Base-by-base conservation (phyloP, 2,329 filamentous ascomycete species). In the Cadophora sp. region DNA sequence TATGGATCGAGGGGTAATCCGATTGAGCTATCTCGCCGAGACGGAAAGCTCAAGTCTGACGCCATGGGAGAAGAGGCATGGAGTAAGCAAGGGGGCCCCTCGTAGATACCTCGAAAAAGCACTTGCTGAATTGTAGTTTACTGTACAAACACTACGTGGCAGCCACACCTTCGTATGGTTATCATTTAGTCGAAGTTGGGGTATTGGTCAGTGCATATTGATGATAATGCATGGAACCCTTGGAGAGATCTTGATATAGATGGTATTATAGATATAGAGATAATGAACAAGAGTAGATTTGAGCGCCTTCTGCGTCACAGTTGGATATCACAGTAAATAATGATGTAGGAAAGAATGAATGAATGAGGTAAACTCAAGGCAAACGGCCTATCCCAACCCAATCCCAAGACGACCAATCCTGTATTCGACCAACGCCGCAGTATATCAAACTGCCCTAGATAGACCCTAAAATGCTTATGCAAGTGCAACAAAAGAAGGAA, bases 381-480 rank as follows among this genome's bases (percentile, higher is more conserved):
- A 30, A 59, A 13, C 8, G 14, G 9, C 39, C 27, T 1, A 45
- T 45, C 47, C 27, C 11, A 50, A 41, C 43, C 59, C 45, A 62
- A 51, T 8, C 20, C 47, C 3, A 48, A 33, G 43, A 20, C 41
- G 24, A 48, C 11, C 11, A 20, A n/a, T 20, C 18, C 58, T 47
- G 45, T 60, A 20, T 30, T 8, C 39, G n/a, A 11, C 58, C 24
- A 30, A 60, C 41, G 58, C 45, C 58, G 58, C 30, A 60, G 41
- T 47, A 20, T 36, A 50, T 50, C 41, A 60, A 60, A n/a, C 59
- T 53, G 36, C 60, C 60, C 60, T 62, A 56, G 48, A 56, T 43
- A 63, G 18, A 56, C 48, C 24, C 27, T 36, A 56, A 56, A 11
- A 63, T 63, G 61, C 59, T 41, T 43, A 48, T 60, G 58, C 45